phyloP scores from a whole-genome alignment of 768 basidiomycete species.

The Termitomyces sp. region DNA sequence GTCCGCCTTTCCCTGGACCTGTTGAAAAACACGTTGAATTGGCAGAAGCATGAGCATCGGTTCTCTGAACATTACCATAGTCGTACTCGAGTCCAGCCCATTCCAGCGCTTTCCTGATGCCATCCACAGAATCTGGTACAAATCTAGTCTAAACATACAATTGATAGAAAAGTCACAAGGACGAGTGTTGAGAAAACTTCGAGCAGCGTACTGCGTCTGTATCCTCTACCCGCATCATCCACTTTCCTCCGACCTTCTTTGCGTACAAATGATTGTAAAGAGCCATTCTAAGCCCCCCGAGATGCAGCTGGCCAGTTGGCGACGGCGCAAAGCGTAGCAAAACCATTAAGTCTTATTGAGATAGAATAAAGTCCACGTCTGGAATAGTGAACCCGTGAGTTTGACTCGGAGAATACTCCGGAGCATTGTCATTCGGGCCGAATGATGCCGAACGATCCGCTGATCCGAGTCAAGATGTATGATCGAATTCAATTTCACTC shows the following conservation, averaged over 20 bases:
- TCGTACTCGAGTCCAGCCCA: conserved; percentile 95
- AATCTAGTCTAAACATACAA: conserved; percentile 54
- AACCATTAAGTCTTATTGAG: conserved; percentile 29
- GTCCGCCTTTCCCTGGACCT: conserved; percentile 78
- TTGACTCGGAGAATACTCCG: no score
- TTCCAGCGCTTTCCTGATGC: conserved; percentile 64
- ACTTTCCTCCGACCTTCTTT: conserved; percentile 75
- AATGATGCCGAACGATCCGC: background rate
- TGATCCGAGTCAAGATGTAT: background rate
- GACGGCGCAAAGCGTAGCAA: conserved; percentile 94
- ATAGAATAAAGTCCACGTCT: background rate
- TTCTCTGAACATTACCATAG: conserved; percentile 52
- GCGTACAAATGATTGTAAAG: conserved; percentile 90
- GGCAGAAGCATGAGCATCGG: background rate
- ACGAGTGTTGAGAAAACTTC: background rate
- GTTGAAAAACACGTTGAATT: conserved; percentile 1
- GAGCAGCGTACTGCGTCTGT: conserved; percentile 71
- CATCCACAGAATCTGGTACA: conserved; percentile 82
- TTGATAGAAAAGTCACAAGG: background rate
- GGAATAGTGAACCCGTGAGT: background rate
- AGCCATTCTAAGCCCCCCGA: conserved; percentile 92
- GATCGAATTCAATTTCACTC: no score
- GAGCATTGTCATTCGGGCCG: background rate
- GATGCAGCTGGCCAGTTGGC: conserved; percentile 89
- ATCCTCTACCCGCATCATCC: conserved; percentile 92